phyloP scores from a whole-genome alignment of 2,329 filamentous ascomycete genomes.

The Juglanconis oblonga region DNA sequence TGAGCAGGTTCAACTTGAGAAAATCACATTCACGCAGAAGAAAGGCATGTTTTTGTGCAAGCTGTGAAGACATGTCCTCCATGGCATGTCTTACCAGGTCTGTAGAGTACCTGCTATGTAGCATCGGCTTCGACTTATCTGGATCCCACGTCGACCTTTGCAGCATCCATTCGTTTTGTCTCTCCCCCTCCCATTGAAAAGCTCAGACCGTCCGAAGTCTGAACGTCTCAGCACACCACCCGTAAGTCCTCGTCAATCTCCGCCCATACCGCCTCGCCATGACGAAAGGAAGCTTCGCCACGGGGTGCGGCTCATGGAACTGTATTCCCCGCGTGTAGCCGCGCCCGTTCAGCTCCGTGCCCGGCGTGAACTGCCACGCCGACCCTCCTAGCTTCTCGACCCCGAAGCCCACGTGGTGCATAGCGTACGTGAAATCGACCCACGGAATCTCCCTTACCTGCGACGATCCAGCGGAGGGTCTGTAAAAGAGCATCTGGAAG shows the following conservation, averaged over 20 bases:
- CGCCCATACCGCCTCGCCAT: background rate
- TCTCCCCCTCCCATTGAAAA: background rate
- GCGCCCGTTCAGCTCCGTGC: too few relatives aligned
- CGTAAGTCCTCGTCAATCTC: background rate
- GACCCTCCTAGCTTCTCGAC: slow-evolving; percentile 5
- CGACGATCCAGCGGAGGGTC: background rate
- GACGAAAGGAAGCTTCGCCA: background rate
- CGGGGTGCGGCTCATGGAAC: background rate
- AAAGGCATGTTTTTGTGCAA: too few relatives aligned
- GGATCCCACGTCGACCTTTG: too few relatives aligned
- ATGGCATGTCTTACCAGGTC: too few relatives aligned
- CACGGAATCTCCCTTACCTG: background rate
- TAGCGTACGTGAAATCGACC: background rate
- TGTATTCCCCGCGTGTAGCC: background rate
- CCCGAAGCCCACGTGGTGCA: background rate
- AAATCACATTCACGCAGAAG: too few relatives aligned
- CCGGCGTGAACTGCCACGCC: background rate
- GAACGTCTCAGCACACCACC: background rate
- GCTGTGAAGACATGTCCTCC: too few relatives aligned
- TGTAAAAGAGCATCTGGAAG: background rate
- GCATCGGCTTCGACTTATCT: too few relatives aligned
- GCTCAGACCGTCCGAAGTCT: background rate
- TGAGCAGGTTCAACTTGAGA: too few relatives aligned
- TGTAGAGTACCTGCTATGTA: too few relatives aligned
- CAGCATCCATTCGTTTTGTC: too few relatives aligned